Percentiles rank a stretch among this genome's conserved stretches.
These are phyloP conservation scores for Trichophyton simii DNA, from an alignment of 2,329 filamentous ascomycete genomes.

Conservation along the genomic window DNA sequence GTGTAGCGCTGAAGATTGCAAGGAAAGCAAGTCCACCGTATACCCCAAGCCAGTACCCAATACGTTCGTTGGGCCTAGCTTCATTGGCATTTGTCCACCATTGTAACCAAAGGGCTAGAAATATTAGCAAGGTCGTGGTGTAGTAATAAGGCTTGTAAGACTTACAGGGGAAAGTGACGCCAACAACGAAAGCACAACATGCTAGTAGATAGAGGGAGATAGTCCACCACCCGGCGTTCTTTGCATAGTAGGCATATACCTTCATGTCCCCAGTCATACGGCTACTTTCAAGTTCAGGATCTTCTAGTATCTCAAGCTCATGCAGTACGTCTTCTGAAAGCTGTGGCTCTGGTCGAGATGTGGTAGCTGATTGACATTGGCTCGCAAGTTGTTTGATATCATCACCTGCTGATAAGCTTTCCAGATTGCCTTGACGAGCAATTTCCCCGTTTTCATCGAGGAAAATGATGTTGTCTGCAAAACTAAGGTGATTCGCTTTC, in stretches of 20 bases:
- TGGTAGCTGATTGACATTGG: neutral
- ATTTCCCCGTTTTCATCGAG: neutral
- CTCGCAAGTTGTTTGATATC: neutral
- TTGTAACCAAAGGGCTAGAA: neutral
- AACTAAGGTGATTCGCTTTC: neutral
- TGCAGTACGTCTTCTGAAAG: neutral
- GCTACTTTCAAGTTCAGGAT: neutral
- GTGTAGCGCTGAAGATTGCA: neutral
- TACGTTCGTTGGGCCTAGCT: constrained; percentile 1
- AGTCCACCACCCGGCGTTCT: neutral
- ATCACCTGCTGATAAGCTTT: neutral
- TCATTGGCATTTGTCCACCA: constrained; percentile 1
- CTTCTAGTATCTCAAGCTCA: constrained; percentile 1
- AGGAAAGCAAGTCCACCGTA: neutral
- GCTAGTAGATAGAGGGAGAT: neutral
- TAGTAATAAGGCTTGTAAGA: neutral
- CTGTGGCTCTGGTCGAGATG: neutral
- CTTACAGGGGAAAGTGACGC: constrained; percentile 4
- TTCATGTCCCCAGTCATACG: constrained; percentile 5
- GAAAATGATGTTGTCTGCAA: constrained; percentile 4
- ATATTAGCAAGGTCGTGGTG: neutral
- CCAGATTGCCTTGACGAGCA: neutral
- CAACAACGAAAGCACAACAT: neutral
- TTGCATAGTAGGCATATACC: constrained; percentile 5
- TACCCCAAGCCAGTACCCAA: constrained; percentile 4